Conservation (phyloP, 2,329 filamentous ascomycete genomes). For the Cladosporium sp. region DNA sequence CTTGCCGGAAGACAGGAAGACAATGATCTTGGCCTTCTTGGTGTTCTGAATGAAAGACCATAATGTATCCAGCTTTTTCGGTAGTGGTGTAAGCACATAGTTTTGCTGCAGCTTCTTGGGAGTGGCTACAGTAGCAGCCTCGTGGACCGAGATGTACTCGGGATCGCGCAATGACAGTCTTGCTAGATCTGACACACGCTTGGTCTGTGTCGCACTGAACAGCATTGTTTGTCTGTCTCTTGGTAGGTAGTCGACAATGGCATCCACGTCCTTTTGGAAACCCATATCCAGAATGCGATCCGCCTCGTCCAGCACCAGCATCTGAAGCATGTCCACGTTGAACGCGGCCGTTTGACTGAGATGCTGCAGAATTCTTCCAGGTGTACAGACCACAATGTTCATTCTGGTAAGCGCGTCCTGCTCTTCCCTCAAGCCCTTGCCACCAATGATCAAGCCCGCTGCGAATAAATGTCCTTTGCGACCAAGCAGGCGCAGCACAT, state of each 20-base stretch:
- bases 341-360: conserved; percentile 90
- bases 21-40: conserved; percentile 89
- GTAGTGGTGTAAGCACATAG: conserved; percentile 80
- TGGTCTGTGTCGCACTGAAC: conserved; percentile 95
- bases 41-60: conserved; percentile 92
- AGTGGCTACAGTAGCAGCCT: conserved; percentile 75
- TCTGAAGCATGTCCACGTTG: conserved; percentile 85
- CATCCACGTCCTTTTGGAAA: conserved; percentile 86
- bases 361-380: conserved; percentile 92
- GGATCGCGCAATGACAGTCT: conserved; percentile 84
- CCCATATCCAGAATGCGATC: conserved; percentile 98
- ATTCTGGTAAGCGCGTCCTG: conserved; percentile 81
- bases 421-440: conserved; percentile 86
- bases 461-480: conserved; percentile 82
- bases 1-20: conserved; percentile 93
- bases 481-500: conserved; percentile 87
- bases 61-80: conserved; percentile 86
- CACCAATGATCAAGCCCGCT: conserved; percentile 89
- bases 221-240: conserved; percentile 84
- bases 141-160: conserved; percentile 93
- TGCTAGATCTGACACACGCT: conserved; percentile 87
- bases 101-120: conserved; percentile 84
- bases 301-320: conserved; percentile 92
- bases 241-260: conserved; percentile 87
- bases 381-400: conserved; percentile 97